Conservation (phyloP, 2,329 filamentous ascomycete genomes). For the Colletotrichum spaethianum region DNA sequence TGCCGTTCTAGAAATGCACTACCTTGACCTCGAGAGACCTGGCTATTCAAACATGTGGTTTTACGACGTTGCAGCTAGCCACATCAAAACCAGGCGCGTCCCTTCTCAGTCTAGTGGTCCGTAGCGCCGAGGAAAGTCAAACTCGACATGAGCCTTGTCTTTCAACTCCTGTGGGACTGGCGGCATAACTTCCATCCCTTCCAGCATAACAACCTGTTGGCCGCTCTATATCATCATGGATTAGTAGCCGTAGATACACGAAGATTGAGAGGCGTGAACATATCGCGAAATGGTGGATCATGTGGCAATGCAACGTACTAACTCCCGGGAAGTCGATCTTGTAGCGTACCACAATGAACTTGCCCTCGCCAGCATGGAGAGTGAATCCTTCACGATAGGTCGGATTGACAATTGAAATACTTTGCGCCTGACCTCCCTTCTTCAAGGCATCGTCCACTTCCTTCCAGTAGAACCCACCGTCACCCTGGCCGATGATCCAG, state of each 20-base stretch:
- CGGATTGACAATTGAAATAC: constrained; percentile 15
- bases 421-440: background rate
- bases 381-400: constrained; percentile 26
- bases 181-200: constrained; percentile 33
- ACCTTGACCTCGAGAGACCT: too few species aligned
- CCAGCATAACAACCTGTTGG: constrained; percentile 22
- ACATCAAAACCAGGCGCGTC: too few species aligned
- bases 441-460: background rate
- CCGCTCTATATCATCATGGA: background rate
- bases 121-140: constrained; percentile 20
- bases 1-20: too few species aligned
- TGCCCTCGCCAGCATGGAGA: constrained; percentile 15
- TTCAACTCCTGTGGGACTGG: constrained; percentile 19
- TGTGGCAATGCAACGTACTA: constrained; percentile 35
- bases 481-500: constrained; percentile 22
- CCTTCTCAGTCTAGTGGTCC: constrained; percentile 19
- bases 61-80: too few species aligned
- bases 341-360: constrained; percentile 25
- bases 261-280: background rate
- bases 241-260: background rate
- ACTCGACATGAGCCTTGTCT: constrained; percentile 27
- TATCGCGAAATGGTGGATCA: constrained; percentile 33
- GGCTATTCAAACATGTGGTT: too few species aligned
- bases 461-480: constrained; percentile 3
- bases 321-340: constrained; percentile 17